These are phyloP conservation scores for Trichoderma sp. DNA, from an alignment of 2,329 filamentous ascomycete species.

Conservation along the genomic window DNA sequence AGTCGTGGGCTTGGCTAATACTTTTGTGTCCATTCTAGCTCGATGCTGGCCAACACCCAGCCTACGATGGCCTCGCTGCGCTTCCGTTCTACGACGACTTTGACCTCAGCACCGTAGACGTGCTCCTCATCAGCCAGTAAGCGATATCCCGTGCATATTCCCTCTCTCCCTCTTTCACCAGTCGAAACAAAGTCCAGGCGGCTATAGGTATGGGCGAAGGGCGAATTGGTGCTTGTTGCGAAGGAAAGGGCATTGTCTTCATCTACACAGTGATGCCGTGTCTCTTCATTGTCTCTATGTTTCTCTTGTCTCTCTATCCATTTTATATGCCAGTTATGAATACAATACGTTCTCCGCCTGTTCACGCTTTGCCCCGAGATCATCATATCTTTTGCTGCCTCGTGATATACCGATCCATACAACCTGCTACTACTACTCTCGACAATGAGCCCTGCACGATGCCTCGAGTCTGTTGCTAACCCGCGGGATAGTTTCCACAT, in stretches of 20 bases:
- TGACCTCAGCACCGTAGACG: constrained; percentile 93
- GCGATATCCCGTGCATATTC: constrained; percentile 35
- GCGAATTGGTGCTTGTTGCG: constrained; percentile 27
- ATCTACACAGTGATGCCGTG: constrained; percentile 19
- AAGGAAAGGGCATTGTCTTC: constrained; percentile 15
- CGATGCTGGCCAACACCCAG: constrained; percentile 94
- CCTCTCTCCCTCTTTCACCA: not conserved
- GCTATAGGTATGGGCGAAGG: constrained; percentile 25
- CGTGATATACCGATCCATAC: constrained; percentile 20
- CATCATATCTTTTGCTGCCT: constrained; percentile 5
- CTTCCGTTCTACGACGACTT: constrained; percentile 99
- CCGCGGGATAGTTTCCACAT: constrained; percentile 76
- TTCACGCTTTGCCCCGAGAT: constrained; percentile 9
- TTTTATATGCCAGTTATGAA: constrained; percentile 38
- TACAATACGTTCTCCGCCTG: constrained; percentile 36
- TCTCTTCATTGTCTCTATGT: constrained; percentile 17
- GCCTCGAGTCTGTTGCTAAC: constrained; percentile 26
- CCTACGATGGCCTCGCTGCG: constrained; percentile 88
- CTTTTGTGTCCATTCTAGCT: constrained; percentile 54
- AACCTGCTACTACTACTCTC: not conserved
- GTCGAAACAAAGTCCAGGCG: constrained; percentile 4
- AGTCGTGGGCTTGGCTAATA: not conserved
- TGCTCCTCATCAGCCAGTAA: constrained; percentile 99
- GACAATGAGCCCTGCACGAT: constrained; percentile 8
- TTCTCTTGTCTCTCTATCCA: constrained; percentile 25